Evolutionary conservation across 2,329 filamentous ascomycete genomes (phyloP), one percentile per base, ranked within the genome.

Genomic region (Colletotrichum musae): DNA sequence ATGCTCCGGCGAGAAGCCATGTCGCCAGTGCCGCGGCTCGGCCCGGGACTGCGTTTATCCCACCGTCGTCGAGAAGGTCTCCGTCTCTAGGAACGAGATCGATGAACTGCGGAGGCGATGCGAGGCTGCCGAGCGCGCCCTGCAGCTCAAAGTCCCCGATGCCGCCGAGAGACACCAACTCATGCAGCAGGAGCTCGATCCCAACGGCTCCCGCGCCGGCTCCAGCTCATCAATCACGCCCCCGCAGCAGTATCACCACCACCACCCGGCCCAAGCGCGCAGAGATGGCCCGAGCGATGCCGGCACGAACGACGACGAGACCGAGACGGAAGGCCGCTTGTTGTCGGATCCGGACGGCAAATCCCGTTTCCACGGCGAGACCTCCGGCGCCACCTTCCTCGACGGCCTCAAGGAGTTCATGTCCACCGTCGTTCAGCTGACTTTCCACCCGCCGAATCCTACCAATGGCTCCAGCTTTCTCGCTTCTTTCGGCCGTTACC

Each of bases 1-100:
- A 72, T 87, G 85, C 75, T 86, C 84, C 13, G 85, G 85, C 53
- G 80, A 85, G 4, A 76, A 73, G n/a, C 85, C 85, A 0, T 87
- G 85, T 73, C 74, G 75, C 48, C 83, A 85, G 71, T 87, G 85
- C 72, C 72, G 74, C 26, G 78, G 77, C 43, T 77, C 81, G 36
- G 79, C 81, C 39, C 79, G 85, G 65, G 80, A 84, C 10, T 87
- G 85, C 74, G 71, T 82, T 58, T 87, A 87, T 73, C 85, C 85
- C 18, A 74, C 75, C n/a, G 70, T 77, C 5, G 73, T 83, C 45
- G 82, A 85, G 71, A 85, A 84, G 69, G 76, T 86, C 18, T 79
- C 79, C 16, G 74, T 87, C 53, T 76, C 81, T 6, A 78, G 79
- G 39, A 71, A 76, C 6, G 82, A 86, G 71, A 73, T 83, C 21